Evolutionary conservation across 2,329 filamentous ascomycete species (phyloP).

Genomic region (Xylariales sp.): DNA sequence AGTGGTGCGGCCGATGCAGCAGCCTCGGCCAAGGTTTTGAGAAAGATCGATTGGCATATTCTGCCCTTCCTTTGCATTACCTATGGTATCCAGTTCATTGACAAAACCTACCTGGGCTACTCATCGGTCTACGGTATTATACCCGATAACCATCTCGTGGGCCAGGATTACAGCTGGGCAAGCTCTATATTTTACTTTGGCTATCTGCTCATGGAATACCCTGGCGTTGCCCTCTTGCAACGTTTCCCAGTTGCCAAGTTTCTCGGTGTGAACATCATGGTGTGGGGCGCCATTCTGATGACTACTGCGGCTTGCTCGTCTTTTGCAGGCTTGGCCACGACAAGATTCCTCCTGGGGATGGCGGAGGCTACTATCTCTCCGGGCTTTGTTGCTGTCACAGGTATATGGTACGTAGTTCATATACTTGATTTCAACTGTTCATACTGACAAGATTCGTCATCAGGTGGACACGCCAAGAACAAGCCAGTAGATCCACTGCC

Average conservation of each 20-base stretch:
- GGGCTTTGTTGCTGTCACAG: conserved; percentile 15
- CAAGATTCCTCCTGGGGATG: conserved; percentile 14
- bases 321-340: conserved; percentile 13
- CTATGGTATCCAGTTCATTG: conserved; percentile 20
- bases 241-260: conserved; percentile 27
- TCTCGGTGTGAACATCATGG: conserved; percentile 27
- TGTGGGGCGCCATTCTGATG: conserved; percentile 32
- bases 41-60: conserved; percentile 13
- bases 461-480: no score
- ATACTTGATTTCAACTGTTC: neutral
- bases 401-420: conserved; percentile 17
- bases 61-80: conserved; percentile 20
- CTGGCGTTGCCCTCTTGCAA: conserved; percentile 28
- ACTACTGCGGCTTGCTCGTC: conserved; percentile 13
- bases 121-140: conserved; percentile 19
- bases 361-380: conserved; percentile 16
- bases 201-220: conserved; percentile 37
- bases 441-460: neutral
- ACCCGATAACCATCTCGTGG: conserved; percentile 13
- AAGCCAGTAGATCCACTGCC: no score
- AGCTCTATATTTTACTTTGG: conserved; percentile 21
- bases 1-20: conserved; percentile 16
- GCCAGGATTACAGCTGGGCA: conserved; percentile 17
- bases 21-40: conserved; percentile 14
- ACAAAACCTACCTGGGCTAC: conserved; percentile 19